A percentile compares a stretch with the other conserved stretches of the same genome.
Evolutionary conservation across 257 asterid species (phyloP).

Genomic region (Solanum commersonii): DNA sequence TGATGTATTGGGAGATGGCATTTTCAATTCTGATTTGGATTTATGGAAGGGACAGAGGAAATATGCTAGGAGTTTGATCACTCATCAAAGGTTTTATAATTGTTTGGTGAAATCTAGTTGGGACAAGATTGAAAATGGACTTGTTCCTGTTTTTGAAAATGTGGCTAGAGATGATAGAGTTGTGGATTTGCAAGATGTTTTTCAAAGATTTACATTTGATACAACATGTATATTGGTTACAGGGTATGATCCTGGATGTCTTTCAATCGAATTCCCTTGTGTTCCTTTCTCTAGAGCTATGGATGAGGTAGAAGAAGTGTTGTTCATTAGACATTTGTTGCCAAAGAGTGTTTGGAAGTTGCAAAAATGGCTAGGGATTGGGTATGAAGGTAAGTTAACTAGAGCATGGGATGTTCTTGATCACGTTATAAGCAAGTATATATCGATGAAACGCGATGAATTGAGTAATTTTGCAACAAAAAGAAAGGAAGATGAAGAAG

Average conservation of each 20-base stretch:
- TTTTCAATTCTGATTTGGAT: constrained; percentile 39
- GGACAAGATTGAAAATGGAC: constrained; percentile 29
- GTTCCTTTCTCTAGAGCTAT: constrained; percentile 45
- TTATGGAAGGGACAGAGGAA: constrained; percentile 38
- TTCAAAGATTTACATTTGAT: constrained; percentile 43
- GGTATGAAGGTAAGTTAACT: constrained; percentile 24
- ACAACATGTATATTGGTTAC: constrained; percentile 33
- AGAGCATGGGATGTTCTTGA: constrained; percentile 25
- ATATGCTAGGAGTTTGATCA: constrained; percentile 22
- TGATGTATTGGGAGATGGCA: constrained; percentile 46
- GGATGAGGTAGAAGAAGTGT: constrained; percentile 46
- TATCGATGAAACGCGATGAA: constrained; percentile 12
- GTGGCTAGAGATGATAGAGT: not conserved
- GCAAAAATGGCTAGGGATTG: constrained; percentile 32
- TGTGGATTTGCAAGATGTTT: constrained; percentile 41
- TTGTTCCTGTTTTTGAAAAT: constrained; percentile 29
- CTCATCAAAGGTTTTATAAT: constrained; percentile 20
- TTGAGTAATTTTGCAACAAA: not conserved
- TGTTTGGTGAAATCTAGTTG: constrained; percentile 20
- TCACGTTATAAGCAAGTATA: constrained; percentile 17
- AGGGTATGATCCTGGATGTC: constrained; percentile 43
- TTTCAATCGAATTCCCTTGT: constrained; percentile 20
- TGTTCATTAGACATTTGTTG: constrained; percentile 37
- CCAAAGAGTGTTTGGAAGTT: constrained; percentile 31
- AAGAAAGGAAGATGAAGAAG: not conserved